A percentile compares a stretch with the other conserved stretches of the same genome.
These are phyloP conservation scores for Lyophyllum shimeji DNA, from an alignment of 768 basidiomycete genomes.

Conservation along the genomic window DNA sequence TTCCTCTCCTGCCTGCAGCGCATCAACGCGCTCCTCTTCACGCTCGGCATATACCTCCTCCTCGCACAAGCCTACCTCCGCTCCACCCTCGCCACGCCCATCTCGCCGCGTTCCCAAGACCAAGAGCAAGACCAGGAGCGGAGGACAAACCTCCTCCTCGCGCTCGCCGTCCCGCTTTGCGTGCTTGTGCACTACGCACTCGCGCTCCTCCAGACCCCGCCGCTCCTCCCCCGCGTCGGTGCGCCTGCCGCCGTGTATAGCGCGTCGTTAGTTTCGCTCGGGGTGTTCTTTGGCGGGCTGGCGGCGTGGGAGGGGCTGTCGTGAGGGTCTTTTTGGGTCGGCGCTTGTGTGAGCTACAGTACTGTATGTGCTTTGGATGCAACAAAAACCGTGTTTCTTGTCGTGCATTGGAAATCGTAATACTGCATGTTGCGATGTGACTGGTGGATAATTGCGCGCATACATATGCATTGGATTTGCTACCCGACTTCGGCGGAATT, in stretches of 20 bases:
- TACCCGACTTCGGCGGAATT: too few species aligned
- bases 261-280: conserved; percentile 62
- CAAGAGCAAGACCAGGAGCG: neutral
- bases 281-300: conserved; percentile 70
- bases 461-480: too few species aligned
- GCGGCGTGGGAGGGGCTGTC: conserved; percentile 71
- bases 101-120: conserved; percentile 10
- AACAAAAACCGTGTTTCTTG: too few species aligned
- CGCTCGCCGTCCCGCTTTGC: conserved; percentile 42
- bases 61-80: conserved; percentile 62
- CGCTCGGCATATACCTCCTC: conserved; percentile 64
- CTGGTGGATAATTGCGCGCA: too few species aligned
- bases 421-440: too few species aligned
- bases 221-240: conserved; percentile 69
- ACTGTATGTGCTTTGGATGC: too few species aligned
- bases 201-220: conserved; percentile 63
- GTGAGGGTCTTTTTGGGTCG: conserved; percentile 15
- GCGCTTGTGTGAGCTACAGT: neutral
- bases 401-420: too few species aligned
- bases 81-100: conserved; percentile 35
- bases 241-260: conserved; percentile 77
- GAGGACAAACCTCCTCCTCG: conserved; percentile 33
- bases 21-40: conserved; percentile 69
- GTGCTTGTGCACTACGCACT: conserved; percentile 53
- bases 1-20: conserved; percentile 79